Evolutionary conservation across 257 asterid genomes (phyloP), one percentile per base, ranked within the genome.

Genomic region (Solanum habrochaites): DNA sequence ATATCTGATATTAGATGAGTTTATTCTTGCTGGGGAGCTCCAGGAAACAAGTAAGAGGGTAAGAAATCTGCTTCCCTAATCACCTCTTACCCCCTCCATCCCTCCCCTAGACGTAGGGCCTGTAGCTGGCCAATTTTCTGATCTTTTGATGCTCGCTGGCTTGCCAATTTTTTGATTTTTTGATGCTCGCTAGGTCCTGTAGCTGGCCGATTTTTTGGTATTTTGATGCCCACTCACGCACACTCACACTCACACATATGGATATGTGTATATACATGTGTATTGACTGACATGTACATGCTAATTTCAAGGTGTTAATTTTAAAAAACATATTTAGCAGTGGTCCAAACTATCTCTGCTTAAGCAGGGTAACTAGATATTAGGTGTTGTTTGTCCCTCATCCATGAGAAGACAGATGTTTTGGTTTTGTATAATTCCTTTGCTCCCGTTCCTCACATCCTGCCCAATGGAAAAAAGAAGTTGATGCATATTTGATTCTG

Each of bases 31-130:
- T 62, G 98, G 99, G 82, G 99, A 97, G 89, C 97, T 95, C 87
- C 99, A 97, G 91, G 99, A 97, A 93, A 97, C 99, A 42, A 97
- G 99, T 90, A 97, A 97, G 91, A 97, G 91, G 97, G 99, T 97
- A 93, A 88, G 87, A 14, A 42, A 70, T 25, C 37, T 16, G 29
- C 35, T 21, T 7, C 29, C 45, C 16, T 78, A 3, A 67, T 39
- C 58, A 37, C 47, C 39, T 83, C 27, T 25, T 23, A 20, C 25
- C 43, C 25, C 43, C 25, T 52, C n/a, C 64, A 23, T 16, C 64
- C 64, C 64, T 52, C n/a, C 64, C 2, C 43, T 25, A 16, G 78
- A 70, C 20, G n/a, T 31, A 20, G 42, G 43, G 25, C 77, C 77
- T 31, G 77, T 16, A 70, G 77, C 62, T 75, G 39, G 80, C 56